Conservation (phyloP, 2,329 filamentous ascomycete species). For the Rhynchosporium graminicola region DNA sequence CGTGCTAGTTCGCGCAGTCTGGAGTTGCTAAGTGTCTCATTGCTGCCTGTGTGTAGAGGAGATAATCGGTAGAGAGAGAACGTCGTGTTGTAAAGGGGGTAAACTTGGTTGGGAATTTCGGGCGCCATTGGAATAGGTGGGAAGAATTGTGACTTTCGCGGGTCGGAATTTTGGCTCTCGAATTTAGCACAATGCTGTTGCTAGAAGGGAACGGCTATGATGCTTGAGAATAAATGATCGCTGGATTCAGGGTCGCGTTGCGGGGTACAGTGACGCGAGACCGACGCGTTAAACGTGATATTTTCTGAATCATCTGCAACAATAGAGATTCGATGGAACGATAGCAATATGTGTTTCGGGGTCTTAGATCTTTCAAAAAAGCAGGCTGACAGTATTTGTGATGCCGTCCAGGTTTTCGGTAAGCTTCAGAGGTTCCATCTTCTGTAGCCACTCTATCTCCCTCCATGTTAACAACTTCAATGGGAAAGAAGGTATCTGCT, state of each 20-base stretch:
- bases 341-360: too few species aligned
- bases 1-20: constrained; percentile 43
- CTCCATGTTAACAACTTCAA: too few species aligned
- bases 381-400: too few species aligned
- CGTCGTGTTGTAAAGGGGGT: constrained; percentile 49
- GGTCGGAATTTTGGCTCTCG: not conserved
- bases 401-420: too few species aligned
- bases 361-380: too few species aligned
- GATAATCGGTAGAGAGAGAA: constrained; percentile 48
- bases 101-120: constrained; percentile 22
- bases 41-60: constrained; percentile 46
- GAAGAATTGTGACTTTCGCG: not conserved
- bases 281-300: constrained; percentile 8
- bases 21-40: constrained; percentile 39
- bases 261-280: constrained; percentile 7
- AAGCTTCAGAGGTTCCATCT: too few species aligned
- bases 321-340: not conserved
- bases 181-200: not conserved
- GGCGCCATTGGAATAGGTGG: constrained; percentile 22
- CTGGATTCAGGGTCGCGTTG: not conserved
- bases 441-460: too few species aligned
- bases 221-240: not conserved
- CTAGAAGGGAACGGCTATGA: not conserved
- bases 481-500: too few species aligned
- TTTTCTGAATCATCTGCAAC: not conserved